phyloP scores from a whole-genome alignment of 352 stramenopile species.

The Phytopythium oedochilum region DNA sequence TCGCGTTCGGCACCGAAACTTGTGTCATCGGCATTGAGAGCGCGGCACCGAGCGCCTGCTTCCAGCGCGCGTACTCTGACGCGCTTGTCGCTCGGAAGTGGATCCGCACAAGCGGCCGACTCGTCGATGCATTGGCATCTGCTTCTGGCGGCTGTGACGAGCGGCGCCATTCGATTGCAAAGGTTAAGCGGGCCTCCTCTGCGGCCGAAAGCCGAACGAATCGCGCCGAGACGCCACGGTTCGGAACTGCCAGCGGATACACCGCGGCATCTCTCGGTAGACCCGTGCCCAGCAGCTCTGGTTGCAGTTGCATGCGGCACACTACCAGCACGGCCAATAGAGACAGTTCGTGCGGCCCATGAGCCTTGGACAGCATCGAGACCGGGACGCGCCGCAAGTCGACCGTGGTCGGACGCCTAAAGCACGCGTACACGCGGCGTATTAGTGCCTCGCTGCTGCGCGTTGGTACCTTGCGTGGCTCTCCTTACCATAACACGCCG shows the following conservation, averaged over 20 bases:
- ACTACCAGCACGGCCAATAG: neutral
- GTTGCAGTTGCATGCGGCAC: neutral
- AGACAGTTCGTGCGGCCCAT: neutral
- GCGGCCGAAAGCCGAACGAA: neutral
- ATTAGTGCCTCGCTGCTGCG: neutral
- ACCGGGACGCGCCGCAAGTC: neutral
- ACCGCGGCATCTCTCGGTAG: neutral
- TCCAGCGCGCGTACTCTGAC: constrained; percentile 1
- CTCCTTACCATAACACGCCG: neutral
- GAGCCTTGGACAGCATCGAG: neutral
- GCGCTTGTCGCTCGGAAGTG: neutral
- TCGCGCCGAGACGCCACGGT: neutral
- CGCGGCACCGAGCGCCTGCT: neutral
- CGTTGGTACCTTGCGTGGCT: no score
- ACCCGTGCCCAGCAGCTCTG: neutral
- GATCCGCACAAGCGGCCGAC: neutral
- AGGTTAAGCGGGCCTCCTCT: neutral
- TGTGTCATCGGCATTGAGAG: neutral
- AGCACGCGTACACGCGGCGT: neutral
- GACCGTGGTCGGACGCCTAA: neutral
- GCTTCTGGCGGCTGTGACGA: neutral
- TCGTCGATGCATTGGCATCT: no score
- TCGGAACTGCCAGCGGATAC: neutral
- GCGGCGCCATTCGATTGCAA: neutral
- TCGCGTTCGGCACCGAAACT: neutral